Conservation (phyloP, 805 yeast genomes). For the Kodamaea leandrae region DNA sequence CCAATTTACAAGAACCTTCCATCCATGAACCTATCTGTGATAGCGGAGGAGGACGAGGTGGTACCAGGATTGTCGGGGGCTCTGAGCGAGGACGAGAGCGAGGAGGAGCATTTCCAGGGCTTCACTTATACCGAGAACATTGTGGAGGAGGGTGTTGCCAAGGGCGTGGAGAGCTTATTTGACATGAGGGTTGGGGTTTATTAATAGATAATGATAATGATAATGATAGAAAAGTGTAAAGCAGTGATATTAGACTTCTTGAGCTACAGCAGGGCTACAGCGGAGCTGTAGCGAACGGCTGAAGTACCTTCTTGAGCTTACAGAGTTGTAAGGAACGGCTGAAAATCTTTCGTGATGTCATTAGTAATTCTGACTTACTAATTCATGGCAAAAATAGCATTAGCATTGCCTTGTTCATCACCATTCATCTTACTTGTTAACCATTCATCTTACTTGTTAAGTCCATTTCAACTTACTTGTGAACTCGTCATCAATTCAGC, state of each 20-base stretch:
- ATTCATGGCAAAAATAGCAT: too few relatives aligned
- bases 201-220: slow-evolving; percentile 3
- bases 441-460: too few relatives aligned
- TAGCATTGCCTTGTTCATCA: too few relatives aligned
- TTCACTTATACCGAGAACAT: neutral
- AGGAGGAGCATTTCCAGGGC: slow-evolving; percentile 2
- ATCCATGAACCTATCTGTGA: slow-evolving; percentile 17
- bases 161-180: slow-evolving; percentile 2
- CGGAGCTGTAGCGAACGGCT: too few relatives aligned
- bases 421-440: too few relatives aligned
- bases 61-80: slow-evolving; percentile 18
- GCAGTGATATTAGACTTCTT: slow-evolving; percentile 5
- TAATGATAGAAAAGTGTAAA: neutral
- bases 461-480: too few relatives aligned
- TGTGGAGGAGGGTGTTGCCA: neutral
- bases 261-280: neutral
- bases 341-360: too few relatives aligned
- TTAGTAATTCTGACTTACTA: too few relatives aligned
- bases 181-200: neutral
- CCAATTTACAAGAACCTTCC: slow-evolving; percentile 18
- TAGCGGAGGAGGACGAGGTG: slow-evolving; percentile 15
- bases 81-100: slow-evolving; percentile 2
- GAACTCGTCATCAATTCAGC: too few relatives aligned
- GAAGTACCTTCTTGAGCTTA: too few relatives aligned
- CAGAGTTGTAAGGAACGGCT: too few relatives aligned